Evolutionary conservation across 2,329 filamentous ascomycete genomes (phyloP), one percentile per base, ranked within the genome.

Genomic region (Fusarium luffae): DNA sequence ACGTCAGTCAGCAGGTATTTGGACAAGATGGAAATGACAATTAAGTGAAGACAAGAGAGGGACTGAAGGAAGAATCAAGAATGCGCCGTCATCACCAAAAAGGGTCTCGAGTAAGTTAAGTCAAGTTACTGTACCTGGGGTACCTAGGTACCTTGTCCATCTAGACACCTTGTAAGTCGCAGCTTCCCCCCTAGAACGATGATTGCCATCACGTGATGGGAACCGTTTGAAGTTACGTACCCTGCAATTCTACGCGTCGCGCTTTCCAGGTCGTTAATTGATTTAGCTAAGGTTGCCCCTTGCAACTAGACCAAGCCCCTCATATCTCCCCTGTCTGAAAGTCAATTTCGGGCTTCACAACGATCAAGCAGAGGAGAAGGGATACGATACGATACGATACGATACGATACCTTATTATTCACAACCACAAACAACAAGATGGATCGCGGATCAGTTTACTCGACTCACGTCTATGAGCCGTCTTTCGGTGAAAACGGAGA

Each of bases 381-480:
- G 30, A 41, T 37, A 30, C 28, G 28, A 13, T 30, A 30, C 28
- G 30, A 41, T 37, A 59, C 27, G 30, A 41, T 37, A 30, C 28
- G 28, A 13, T 30, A 30, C 28, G 30, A 41, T 37, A 59, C 27
- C 43, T 42, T 9, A 58, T 44, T 34, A 48, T 52, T 42, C 37
- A 66, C 19, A 59, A 40, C 43, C 69, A 68, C 66, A 43, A 18
- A 49, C 12, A 12, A 37, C 44, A 55, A 34, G 34, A 97, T 97
- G 93, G 95, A 99, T 86, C 88, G 91, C 76, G 92, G 93, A 83
- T 94, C 93, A 68, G 90, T 94, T 52, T 98, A 94, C 81, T 91
- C 94, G 7, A 85, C 95, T 74, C 94, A 91, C 76, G 90, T 98
- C 67, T 93, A 93, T 74, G 89, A 89, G 72, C 86, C 90, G 60